Evolutionary conservation across 352 stramenopile species (phyloP), one percentile per base, ranked within the genome.

Genomic region (Pythium brachiatum): DNA sequence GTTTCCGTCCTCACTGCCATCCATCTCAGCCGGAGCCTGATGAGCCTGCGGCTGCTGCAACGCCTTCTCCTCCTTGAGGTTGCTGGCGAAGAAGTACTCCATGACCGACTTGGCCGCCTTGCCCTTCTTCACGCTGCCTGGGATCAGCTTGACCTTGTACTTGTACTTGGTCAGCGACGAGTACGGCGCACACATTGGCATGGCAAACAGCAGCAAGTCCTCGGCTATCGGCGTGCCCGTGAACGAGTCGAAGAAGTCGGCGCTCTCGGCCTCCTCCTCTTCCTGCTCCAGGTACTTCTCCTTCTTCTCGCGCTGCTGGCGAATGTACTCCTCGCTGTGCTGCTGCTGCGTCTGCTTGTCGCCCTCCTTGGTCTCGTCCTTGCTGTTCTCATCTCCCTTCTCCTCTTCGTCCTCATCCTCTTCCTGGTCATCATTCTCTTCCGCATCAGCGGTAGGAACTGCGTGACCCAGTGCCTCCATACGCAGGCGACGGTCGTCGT

Each of bases 121-220:
- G 64, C 92, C 92, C 67, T 96, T 96, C 81, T 97, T 97, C 59
- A 90, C 75, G 44, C 67, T 80, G 12, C 92, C 92, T 0, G 92
- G 92, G 0, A 83, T 89, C 20, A 98, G 69, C 75, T 98, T 98
- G 36, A 97, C 86, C 69, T 94, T 93, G 77, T 97, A 97, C 66
- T 96, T 97, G 73, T 88, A 97, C 66, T 90, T 90, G 44, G 72
- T 74, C 61, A 97, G 69, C 41, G 83, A 83, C 18, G 81, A 72
- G 70, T 97, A 97, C 53, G 92, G 92, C 50, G 83, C 92, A 47
- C 91, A 97, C 76, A 98, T 90, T 26, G 92, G 88, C 75, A 98
- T 78, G 12, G 90, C 89, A 43, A 90, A 94, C 44, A 97, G 68
- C 48, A 98, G 73, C 52, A 95, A 62, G 62, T 98, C 91, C 27